Evolutionary conservation across 352 stramenopile species (phyloP), one percentile per base, ranked within the genome.

Genomic region (Pythium guiyangense): DNA sequence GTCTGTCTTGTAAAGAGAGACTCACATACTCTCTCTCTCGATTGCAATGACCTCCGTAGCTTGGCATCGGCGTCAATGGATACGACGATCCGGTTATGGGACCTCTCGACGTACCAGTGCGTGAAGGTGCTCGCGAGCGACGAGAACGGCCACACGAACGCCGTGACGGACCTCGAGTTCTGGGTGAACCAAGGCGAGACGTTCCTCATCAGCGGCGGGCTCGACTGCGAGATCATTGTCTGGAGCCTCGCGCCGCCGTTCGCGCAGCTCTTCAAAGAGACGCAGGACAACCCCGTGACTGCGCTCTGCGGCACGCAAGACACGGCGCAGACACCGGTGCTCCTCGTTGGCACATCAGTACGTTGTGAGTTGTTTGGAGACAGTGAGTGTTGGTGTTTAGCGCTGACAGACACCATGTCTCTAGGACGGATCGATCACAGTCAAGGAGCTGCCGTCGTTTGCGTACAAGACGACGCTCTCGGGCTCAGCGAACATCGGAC

Each of bases 121-220:
- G 79, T 90, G 40, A 92, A 88, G 52, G 72, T 91, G 58, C 71
- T 94, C 0, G 77, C 77, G 12, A 53, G 59, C 5, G 80, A 88
- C 29, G 73, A 92, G 52, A 75, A 75, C 63, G 79, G 82, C 18
- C 84, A 94, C 68, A 88, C 77, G 35, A 84, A 94, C 17, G 71
- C 84, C 6, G 83, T 94, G 39, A 92, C 90, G 79, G 84, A 94
- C 65, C 63, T 94, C 25, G 84, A 94, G 54, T 86, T 94, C 52
- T 94, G 83, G 84, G 80, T 92, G 42, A 94, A 91, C 66, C 70
- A 83, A 31, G 77, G 68, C 59, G 84, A 94, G 68, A 86, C 78
- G n/a, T 94, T 90, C 64, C 78, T 94, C 37, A 92, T 94, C 51
- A 92, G 82, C 44, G 80, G 79, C 51, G 83, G 80, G 27, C 59